phyloP scores from a whole-genome alignment of 371 early-diverging fungal species.

The Actinomucor elegans region DNA sequence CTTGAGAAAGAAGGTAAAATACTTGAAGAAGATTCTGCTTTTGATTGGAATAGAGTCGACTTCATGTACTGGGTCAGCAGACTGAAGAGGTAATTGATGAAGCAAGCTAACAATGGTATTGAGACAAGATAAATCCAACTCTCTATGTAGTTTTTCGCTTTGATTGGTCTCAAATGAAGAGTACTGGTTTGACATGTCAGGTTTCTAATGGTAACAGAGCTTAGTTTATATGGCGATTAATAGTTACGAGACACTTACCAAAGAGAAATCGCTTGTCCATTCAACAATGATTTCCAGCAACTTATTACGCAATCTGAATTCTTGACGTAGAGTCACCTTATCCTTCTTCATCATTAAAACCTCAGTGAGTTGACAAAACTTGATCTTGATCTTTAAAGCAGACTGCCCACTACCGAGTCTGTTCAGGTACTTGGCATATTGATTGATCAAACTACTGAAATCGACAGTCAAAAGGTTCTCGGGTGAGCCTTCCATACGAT shows the following conservation, averaged over 20 bases:
- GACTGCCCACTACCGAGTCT: constrained; percentile 63
- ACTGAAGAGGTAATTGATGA: constrained; percentile 81
- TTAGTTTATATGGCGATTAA: background rate
- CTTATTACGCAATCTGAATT: constrained; percentile 82
- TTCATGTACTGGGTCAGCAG: constrained; percentile 68
- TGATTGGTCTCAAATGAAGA: constrained; percentile 38
- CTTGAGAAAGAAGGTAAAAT: constrained; percentile 88
- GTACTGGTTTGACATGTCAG: constrained; percentile 37
- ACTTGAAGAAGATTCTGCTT: constrained; percentile 79
- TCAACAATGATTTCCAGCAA: constrained; percentile 80
- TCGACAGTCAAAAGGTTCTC: constrained; percentile 77
- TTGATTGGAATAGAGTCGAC: constrained; percentile 70
- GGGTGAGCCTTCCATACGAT: constrained; percentile 73
- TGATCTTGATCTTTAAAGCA: constrained; percentile 79
- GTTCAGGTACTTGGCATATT: constrained; percentile 81
- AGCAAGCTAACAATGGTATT: constrained; percentile 81
- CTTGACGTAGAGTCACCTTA: constrained; percentile 80
- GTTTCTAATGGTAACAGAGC: constrained; percentile 21
- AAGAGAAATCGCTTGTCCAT: constrained; percentile 84
- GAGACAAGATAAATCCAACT: constrained; percentile 82
- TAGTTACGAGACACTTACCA: constrained; percentile 33
- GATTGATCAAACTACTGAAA: constrained; percentile 75
- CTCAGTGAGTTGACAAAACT: constrained; percentile 85
- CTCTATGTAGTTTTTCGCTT: constrained; percentile 69
- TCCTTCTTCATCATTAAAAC: constrained; percentile 80